These are phyloP conservation scores for Alternaria gansuensis DNA, from an alignment of 2,329 filamentous ascomycete genomes.

Conservation along the genomic window DNA sequence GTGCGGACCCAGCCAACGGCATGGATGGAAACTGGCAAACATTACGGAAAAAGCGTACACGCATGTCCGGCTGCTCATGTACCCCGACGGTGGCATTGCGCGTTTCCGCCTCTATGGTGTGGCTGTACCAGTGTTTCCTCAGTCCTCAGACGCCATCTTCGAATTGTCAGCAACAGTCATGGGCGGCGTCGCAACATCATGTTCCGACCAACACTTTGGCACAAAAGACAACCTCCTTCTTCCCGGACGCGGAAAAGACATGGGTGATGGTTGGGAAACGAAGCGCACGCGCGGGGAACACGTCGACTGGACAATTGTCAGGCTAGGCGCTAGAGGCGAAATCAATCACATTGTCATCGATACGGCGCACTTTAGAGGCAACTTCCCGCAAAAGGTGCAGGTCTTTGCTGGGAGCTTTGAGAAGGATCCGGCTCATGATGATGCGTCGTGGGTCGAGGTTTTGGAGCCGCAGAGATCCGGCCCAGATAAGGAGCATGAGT, in stretches of 20 bases:
- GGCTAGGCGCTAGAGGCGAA: constrained; percentile 71
- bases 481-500: constrained; percentile 76
- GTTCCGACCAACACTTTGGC: constrained; percentile 86
- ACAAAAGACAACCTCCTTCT: constrained; percentile 82
- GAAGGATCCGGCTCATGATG: constrained; percentile 66
- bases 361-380: constrained; percentile 83
- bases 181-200: constrained; percentile 76
- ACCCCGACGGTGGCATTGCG: constrained; percentile 84
- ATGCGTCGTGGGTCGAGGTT: constrained; percentile 71
- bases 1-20: constrained; percentile 76
- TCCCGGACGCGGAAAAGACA: constrained; percentile 80
- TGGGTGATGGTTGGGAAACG: constrained; percentile 91
- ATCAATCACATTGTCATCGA: constrained; percentile 76
- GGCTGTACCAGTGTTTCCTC: constrained; percentile 78
- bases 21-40: constrained; percentile 72
- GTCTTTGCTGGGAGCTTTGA: constrained; percentile 68
- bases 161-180: constrained; percentile 82
- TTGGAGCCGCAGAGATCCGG: constrained; percentile 73
- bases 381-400: constrained; percentile 80
- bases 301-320: constrained; percentile 82
- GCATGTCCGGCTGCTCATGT: constrained; percentile 83
- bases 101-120: constrained; percentile 80
- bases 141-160: constrained; percentile 70
- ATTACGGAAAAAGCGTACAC: constrained; percentile 73
- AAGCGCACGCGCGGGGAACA: constrained; percentile 77